Evolutionary conservation across 192 early-diverging fungal species (phyloP).

Genomic region (Allomyces javanicus): DNA sequence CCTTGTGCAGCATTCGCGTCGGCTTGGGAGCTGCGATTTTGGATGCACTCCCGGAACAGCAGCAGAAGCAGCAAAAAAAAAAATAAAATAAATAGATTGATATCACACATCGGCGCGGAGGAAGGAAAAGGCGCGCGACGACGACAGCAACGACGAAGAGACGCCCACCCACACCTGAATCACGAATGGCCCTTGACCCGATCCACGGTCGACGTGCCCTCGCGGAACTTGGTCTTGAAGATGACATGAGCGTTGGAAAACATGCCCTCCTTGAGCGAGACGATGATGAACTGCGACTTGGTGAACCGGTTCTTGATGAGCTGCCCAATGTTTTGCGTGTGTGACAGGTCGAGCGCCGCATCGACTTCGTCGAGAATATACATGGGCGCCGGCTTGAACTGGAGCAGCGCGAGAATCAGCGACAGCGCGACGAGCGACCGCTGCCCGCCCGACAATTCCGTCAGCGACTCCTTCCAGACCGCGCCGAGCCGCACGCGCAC

Average conservation of each 20-base stretch:
- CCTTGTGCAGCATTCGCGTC: too few species aligned
- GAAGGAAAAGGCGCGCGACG: too few species aligned
- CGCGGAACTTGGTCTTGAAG: slow-evolving; percentile 79
- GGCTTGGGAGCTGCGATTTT: too few species aligned
- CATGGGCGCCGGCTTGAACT: slow-evolving; percentile 99
- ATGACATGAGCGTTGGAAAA: slow-evolving; percentile 97
- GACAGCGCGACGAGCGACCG: slow-evolving; percentile 89
- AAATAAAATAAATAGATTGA: too few species aligned
- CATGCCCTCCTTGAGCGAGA: slow-evolving; percentile 98
- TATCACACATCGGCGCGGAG: too few species aligned
- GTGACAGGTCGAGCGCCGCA: slow-evolving; percentile 88
- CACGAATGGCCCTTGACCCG: slow-evolving; percentile 7
- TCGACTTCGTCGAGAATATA: slow-evolving; percentile 99
- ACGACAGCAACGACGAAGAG: too few species aligned
- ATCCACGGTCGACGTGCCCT: slow-evolving; percentile 88
- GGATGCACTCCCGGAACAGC: too few species aligned
- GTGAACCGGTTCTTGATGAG: slow-evolving; percentile 80
- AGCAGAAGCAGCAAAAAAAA: too few species aligned
- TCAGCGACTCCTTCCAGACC: slow-evolving; percentile 89
- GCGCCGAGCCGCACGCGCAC: slow-evolving; percentile 88
- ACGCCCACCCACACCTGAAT: too few species aligned
- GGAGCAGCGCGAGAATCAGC: slow-evolving; percentile 81
- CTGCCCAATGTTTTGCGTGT: slow-evolving; percentile 97
- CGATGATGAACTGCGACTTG: slow-evolving; percentile 92
- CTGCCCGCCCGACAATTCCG: slow-evolving; percentile 94